These are phyloP conservation scores for Pichia sp. DNA, from an alignment of 1,139 yeast species.

Conservation along the genomic window DNA sequence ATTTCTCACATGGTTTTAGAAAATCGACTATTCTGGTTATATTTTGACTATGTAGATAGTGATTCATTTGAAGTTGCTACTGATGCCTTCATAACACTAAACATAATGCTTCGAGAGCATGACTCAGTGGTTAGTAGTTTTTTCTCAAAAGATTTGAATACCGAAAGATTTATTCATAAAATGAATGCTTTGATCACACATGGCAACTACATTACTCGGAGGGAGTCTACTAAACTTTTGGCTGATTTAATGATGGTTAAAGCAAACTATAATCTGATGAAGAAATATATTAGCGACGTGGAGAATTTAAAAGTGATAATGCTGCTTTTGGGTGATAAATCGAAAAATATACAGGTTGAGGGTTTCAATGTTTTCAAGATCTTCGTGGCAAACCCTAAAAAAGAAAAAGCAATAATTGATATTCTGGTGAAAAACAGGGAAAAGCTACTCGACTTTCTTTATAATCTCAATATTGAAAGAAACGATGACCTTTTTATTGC, in stretches of 20 bases:
- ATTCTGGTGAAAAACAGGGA: conserved; percentile 76
- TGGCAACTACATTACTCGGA: conserved; percentile 80
- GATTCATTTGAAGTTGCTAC: conserved; percentile 86
- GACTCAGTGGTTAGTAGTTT: conserved; percentile 64
- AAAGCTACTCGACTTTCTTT: conserved; percentile 64
- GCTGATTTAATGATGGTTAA: conserved; percentile 70
- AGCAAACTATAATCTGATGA: conserved; percentile 65
- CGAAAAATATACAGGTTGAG: conserved; percentile 81
- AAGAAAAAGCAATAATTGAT: conserved; percentile 71
- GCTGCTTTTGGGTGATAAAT: conserved; percentile 81
- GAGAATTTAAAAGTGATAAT: conserved; percentile 78
- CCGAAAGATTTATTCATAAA: conserved; percentile 47
- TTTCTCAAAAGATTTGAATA: conserved; percentile 38
- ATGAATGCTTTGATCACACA: conserved; percentile 68
- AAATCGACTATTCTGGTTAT: conserved; percentile 67
- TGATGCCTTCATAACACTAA: conserved; percentile 74
- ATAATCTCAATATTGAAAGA: conserved; percentile 53
- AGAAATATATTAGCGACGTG: conserved; percentile 70
- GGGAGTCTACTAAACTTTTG: conserved; percentile 79
- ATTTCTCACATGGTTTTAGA: conserved; percentile 50
- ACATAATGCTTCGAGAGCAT: conserved; percentile 64
- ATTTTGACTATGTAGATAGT: conserved; percentile 67
- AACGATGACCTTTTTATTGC: conserved; percentile 60
- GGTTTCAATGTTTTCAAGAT: conserved; percentile 90
- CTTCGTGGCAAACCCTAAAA: conserved; percentile 91